Percentiles rank a stretch among this genome's conserved stretches.
Conservation (phyloP, 305 asterid genomes). For the Striga hermonthica region DNA sequence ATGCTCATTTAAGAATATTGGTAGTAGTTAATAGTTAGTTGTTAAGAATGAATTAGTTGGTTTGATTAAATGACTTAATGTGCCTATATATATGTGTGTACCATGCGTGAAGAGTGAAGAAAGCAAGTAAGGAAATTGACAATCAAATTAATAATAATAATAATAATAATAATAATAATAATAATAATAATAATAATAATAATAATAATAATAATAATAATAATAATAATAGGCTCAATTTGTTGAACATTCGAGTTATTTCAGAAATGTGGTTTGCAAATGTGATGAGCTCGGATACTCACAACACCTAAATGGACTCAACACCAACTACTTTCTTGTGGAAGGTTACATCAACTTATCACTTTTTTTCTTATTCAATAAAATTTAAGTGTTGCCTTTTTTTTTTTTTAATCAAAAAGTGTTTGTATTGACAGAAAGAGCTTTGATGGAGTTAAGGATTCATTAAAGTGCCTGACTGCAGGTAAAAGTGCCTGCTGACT, state of each 20-base stretch:
- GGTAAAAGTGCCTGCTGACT: slow-evolving; percentile 42
- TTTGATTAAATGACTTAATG: too few species aligned
- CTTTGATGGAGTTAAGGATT: slow-evolving; percentile 55
- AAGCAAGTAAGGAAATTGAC: too few species aligned
- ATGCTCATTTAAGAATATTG: too few species aligned
- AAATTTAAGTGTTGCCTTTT: neutral
- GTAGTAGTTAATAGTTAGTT: too few species aligned
- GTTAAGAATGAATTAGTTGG: too few species aligned
- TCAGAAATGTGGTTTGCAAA: slow-evolving; percentile 34
- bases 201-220: slow-evolving; percentile 8
- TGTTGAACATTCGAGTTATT: slow-evolving; percentile 33
- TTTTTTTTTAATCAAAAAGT: neutral
- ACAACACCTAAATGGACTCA: slow-evolving; percentile 49
- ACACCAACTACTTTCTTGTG: slow-evolving; percentile 31
- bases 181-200: slow-evolving; percentile 33
- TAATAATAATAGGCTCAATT: neutral
- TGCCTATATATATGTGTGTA: too few species aligned
- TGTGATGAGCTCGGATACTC: slow-evolving; percentile 47
- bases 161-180: too few species aligned
- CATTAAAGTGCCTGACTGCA: slow-evolving; percentile 39
- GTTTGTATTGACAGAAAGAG: slow-evolving; percentile 45
- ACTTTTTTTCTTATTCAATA: too few species aligned
- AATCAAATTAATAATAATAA: too few species aligned
- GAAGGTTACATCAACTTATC: slow-evolving; percentile 40
- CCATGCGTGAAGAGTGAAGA: too few species aligned